Conservation (phyloP, 371 early-diverging fungal genomes). For the Rhizopus sp. region DNA sequence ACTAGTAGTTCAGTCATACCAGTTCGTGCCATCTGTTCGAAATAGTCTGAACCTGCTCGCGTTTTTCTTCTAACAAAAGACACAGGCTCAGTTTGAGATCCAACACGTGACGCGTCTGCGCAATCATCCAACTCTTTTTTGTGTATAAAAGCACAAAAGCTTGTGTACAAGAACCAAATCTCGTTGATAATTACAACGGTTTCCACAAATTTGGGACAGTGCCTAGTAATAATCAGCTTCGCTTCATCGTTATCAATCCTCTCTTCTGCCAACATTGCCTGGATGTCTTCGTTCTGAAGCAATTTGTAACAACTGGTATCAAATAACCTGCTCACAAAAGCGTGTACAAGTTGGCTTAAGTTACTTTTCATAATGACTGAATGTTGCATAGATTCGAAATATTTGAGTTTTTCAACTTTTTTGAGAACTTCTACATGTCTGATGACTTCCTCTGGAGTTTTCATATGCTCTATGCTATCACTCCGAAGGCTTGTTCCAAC, state of each 20-base stretch:
- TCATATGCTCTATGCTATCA: not conserved
- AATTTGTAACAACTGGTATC: conserved; percentile 1
- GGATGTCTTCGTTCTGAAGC: too few species aligned
- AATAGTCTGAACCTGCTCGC: not conserved
- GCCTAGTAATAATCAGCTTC: too few species aligned
- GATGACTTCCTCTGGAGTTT: conserved; percentile 7
- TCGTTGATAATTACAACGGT: too few species aligned
- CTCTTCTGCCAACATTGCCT: too few species aligned
- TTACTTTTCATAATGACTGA: conserved; percentile 2
- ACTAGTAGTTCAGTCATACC: not conserved
- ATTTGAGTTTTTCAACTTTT: conserved; percentile 4
- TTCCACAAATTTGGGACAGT: too few species aligned
- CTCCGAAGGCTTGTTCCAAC: not conserved
- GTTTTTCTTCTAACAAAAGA: conserved; percentile 1
- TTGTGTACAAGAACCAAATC: too few species aligned
- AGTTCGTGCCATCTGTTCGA: not conserved
- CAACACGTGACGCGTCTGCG: not conserved
- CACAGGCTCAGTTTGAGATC: not conserved
- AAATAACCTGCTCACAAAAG: not conserved
- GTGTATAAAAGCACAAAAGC: conserved; percentile 1
- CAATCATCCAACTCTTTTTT: conserved; percentile 3
- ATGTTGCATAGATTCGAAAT: not conserved
- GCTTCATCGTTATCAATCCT: too few species aligned
- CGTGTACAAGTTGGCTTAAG: not conserved
- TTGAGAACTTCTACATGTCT: conserved; percentile 4